Conservation (phyloP, 805 yeast genomes). For the Candida manassasensis region DNA sequence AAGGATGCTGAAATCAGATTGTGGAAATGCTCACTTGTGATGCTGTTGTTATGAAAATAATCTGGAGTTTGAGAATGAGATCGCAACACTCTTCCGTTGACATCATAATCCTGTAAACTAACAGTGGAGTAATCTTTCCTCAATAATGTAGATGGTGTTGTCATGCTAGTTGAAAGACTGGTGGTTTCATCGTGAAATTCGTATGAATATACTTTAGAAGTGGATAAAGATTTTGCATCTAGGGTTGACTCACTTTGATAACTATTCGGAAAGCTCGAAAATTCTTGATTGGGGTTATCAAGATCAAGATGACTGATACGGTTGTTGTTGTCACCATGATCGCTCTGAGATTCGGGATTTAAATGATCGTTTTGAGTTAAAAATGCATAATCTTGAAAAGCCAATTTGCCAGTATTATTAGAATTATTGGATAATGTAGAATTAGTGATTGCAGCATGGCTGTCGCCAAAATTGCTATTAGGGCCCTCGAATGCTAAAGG, state of each 20-base stretch:
- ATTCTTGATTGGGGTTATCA: background rate
- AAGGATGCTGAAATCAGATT: conserved; percentile 7
- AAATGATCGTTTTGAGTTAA: background rate
- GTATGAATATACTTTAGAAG: conserved; percentile 7
- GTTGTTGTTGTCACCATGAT: background rate
- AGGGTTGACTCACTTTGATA: background rate
- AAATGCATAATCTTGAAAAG: conserved; percentile 4
- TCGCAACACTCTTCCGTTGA: conserved; percentile 2
- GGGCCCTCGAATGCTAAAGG: conserved; percentile 49
- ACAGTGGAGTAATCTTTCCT: conserved; percentile 26
- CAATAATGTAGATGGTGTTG: conserved; percentile 17
- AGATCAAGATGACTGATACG: background rate
- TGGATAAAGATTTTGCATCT: conserved; percentile 2
- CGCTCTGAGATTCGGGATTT: background rate
- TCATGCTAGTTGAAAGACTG: conserved; percentile 8
- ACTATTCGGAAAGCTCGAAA: conserved; percentile 1
- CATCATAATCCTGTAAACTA: conserved; percentile 26
- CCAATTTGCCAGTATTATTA: conserved; percentile 1
- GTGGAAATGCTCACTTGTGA: too few relatives aligned
- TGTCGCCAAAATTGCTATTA: conserved; percentile 14
- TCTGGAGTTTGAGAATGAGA: conserved; percentile 19
- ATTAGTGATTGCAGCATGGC: background rate
- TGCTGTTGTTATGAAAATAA: background rate
- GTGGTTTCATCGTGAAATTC: conserved; percentile 3
- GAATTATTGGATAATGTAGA: background rate